Percentiles rank a stretch among this genome's conserved stretches.
Evolutionary conservation across 768 basidiomycete species (phyloP).

Genomic region (Dendrothele bispora): DNA sequence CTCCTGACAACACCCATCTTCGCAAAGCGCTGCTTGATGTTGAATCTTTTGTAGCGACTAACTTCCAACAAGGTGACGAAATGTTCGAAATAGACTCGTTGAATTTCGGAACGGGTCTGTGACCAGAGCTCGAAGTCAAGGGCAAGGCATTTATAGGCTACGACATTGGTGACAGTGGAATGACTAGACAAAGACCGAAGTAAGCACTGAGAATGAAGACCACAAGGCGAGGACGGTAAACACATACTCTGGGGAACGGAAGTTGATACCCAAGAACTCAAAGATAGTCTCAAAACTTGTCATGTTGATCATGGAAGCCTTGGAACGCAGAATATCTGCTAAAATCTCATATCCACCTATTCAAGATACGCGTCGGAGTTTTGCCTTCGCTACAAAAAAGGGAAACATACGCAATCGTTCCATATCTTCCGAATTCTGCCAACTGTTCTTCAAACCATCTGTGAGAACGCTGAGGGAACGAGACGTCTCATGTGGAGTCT

Average conservation of each 20-base stretch:
- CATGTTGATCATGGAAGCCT: conserved; percentile 74
- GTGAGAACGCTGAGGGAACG: conserved; percentile 69
- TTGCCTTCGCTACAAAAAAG: no score
- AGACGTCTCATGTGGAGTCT: conserved; percentile 80
- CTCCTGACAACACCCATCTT: conserved; percentile 74
- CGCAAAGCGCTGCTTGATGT: conserved; percentile 67
- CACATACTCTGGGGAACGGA: conserved; percentile 78
- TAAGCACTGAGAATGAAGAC: not conserved
- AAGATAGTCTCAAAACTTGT: conserved; percentile 82
- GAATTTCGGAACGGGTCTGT: conserved; percentile 66
- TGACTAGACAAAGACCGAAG: conserved; percentile 40
- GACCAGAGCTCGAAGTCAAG: conserved; percentile 94
- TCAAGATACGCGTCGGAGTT: no score
- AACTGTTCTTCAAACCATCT: conserved; percentile 79
- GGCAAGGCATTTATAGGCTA: conserved; percentile 81
- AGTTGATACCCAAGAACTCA: conserved; percentile 83
- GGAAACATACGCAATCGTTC: conserved; percentile 73
- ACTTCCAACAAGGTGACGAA: conserved; percentile 71
- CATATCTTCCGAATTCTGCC: conserved; percentile 96
- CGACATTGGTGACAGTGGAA: conserved; percentile 79
- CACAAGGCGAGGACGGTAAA: not conserved
- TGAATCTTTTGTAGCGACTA: conserved; percentile 78
- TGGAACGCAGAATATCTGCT: conserved; percentile 67
- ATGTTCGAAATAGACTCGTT: conserved; percentile 77
- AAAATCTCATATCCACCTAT: conserved; percentile 88